phyloP scores from a whole-genome alignment of 495 filamentous ascomycete genomes.

The Talaromyces ruber region DNA sequence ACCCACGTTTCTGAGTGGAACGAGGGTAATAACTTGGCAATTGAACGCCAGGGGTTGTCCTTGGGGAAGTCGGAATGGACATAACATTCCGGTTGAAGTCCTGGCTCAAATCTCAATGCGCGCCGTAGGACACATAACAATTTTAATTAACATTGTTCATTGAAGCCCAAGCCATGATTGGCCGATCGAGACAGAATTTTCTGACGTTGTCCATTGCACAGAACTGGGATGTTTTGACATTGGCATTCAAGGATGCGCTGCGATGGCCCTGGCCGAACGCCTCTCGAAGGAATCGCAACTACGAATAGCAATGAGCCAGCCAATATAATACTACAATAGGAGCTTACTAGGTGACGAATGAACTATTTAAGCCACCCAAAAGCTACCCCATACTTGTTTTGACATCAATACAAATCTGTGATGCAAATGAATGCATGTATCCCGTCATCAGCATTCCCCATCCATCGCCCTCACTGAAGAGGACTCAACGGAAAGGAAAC shows the following conservation, averaged over 20 bases:
- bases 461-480: conserved; percentile 60
- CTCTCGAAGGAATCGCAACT: not conserved
- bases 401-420: not conserved
- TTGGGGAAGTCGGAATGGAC: not conserved
- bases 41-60: not conserved
- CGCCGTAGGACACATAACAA: not conserved
- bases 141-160: not conserved
- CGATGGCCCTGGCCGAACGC: not conserved
- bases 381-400: not conserved
- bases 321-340: not conserved
- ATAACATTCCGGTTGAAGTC: not conserved
- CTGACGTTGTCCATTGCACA: not conserved
- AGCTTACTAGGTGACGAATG: not conserved
- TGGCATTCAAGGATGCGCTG: not conserved
- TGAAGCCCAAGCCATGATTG: not conserved
- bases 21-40: not conserved
- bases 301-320: not conserved
- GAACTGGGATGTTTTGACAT: not conserved
- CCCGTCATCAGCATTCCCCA: conserved; percentile 60
- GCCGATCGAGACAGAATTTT: not conserved
- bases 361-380: not conserved
- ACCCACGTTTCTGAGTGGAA: not conserved
- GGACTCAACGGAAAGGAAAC: conserved; percentile 52
- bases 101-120: not conserved
- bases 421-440: conserved; percentile 30